Percentiles rank a stretch among this genome's conserved stretches.
phyloP scores from a whole-genome alignment of 208 protist species.

The Trypanosoma cruzi region DNA sequence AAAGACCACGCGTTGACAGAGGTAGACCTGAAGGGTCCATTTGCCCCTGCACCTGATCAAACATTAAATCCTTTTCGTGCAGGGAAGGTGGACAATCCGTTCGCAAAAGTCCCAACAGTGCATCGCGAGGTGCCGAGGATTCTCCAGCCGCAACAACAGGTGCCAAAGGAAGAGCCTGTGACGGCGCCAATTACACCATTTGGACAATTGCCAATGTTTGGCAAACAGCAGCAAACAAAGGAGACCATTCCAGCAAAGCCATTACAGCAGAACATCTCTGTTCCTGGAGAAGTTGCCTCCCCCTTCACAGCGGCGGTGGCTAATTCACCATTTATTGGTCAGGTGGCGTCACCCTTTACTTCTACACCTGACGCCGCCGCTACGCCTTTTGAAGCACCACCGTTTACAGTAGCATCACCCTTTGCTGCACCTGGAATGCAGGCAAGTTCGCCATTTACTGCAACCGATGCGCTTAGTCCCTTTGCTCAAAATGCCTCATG shows the following conservation, averaged over 20 bases:
- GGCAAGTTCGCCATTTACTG: constrained; percentile 43
- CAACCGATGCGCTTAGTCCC: constrained; percentile 20
- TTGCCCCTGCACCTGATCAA: constrained; percentile 46
- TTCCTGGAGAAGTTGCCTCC: constrained; percentile 43
- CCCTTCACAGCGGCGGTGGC: constrained; percentile 45
- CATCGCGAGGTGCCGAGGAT: constrained; percentile 19
- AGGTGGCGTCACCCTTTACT: constrained; percentile 34
- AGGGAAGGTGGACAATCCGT: constrained; percentile 49
- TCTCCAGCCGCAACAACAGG: constrained; percentile 16
- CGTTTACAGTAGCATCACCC: constrained; percentile 36
- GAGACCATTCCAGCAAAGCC: constrained; percentile 1
- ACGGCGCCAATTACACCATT: constrained; percentile 71
- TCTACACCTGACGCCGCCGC: constrained; percentile 23
- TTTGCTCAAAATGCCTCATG: constrained; percentile 16
- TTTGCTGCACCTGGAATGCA: constrained; percentile 24
- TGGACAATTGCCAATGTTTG: constrained; percentile 84
- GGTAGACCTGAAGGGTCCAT: constrained; percentile 43
- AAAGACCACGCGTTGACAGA: constrained; percentile 7
- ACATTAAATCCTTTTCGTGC: constrained; percentile 52
- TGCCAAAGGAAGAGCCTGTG: constrained; percentile 29
- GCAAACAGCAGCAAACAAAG: constrained; percentile 35
- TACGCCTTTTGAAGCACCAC: constrained; percentile 43
- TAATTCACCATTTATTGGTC: constrained; percentile 37
- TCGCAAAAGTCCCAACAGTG: constrained; percentile 18
- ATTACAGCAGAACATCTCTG: constrained; percentile 11